Percentiles rank a stretch among this genome's conserved stretches.
Evolutionary conservation across 108 stramenopile species (phyloP).

Genomic region (Cyclostephanos invisitatus): DNA sequence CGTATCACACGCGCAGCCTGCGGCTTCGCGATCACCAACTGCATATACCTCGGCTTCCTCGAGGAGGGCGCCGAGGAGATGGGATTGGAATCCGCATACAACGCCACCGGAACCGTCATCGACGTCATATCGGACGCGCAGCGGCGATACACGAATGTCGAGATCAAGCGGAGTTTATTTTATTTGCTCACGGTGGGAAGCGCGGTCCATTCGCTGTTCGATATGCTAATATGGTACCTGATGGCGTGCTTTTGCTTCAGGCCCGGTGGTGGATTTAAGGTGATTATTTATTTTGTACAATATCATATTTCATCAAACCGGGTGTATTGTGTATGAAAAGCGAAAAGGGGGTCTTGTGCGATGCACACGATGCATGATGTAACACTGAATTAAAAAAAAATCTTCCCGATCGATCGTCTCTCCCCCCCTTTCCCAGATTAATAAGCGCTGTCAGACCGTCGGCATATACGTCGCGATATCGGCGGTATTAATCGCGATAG

Average conservation of each 20-base stretch:
- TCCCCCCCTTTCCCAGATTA: not conserved
- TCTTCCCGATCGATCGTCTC: no score
- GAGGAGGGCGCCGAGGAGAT: slow-evolving; percentile 22
- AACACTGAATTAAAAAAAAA: no score
- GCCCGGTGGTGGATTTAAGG: slow-evolving; percentile 44
- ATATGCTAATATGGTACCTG: slow-evolving; percentile 74
- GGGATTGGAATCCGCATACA: slow-evolving; percentile 30
- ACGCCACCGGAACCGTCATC: slow-evolving; percentile 28
- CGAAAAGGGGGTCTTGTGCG: not conserved
- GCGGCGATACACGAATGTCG: slow-evolving; percentile 30
- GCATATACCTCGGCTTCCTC: slow-evolving; percentile 63
- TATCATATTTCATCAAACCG: no score
- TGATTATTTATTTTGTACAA: not conserved
- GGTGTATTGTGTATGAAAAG: no score
- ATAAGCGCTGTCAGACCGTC: slow-evolving; percentile 38
- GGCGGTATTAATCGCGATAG: slow-evolving; percentile 36
- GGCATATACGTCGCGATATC: slow-evolving; percentile 50
- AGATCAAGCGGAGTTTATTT: slow-evolving; percentile 60
- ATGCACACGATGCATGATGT: not conserved
- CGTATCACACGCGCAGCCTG: slow-evolving; percentile 53
- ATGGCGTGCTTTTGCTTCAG: slow-evolving; percentile 76
- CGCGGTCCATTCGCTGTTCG: slow-evolving; percentile 64
- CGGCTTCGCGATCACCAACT: slow-evolving; percentile 77
- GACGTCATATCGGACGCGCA: not conserved
- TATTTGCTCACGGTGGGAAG: slow-evolving; percentile 80